These are phyloP conservation scores for Aspergillus hiratsukae DNA, from an alignment of 2,329 filamentous ascomycete genomes.

Conservation along the genomic window DNA sequence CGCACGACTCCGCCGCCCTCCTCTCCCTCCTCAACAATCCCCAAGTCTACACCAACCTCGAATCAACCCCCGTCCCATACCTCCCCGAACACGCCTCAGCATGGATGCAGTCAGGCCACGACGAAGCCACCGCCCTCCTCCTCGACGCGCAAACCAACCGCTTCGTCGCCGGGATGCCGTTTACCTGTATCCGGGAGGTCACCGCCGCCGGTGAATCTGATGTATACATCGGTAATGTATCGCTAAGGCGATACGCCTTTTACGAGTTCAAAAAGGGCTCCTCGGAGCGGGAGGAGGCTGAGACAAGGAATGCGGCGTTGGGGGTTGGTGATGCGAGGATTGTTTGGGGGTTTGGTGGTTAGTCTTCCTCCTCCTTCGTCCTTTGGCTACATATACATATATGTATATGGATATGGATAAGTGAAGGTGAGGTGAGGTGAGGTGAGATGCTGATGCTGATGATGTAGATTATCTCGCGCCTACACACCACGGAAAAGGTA, in stretches of 20 bases:
- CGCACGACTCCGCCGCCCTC: constrained; percentile 12
- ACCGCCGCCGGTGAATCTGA: no score
- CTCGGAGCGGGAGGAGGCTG: constrained; percentile 12
- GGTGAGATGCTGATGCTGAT: not conserved
- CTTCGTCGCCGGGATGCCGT: constrained; percentile 19
- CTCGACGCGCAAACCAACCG: not conserved
- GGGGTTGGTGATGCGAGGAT: constrained; percentile 19
- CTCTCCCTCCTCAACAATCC: constrained; percentile 22
- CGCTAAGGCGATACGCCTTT: constrained; percentile 19
- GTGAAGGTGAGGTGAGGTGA: no score
- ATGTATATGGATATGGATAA: no score
- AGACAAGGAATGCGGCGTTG: constrained; percentile 15
- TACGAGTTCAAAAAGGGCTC: constrained; percentile 17
- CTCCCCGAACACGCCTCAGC: constrained; percentile 13
- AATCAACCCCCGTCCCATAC: constrained; percentile 24
- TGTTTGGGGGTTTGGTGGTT: constrained; percentile 23
- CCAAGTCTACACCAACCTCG: constrained; percentile 18
- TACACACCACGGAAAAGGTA: constrained; percentile 24
- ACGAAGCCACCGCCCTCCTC: not conserved
- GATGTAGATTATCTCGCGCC: constrained; percentile 21
- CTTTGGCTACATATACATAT: not conserved
- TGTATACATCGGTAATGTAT: constrained; percentile 21
- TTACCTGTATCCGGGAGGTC: constrained; percentile 16
- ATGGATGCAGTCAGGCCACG: constrained; percentile 8
- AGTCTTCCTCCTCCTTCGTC: not conserved